Percentiles rank a stretch among this genome's conserved stretches.
These are phyloP conservation scores for Leccinum disarticulatum DNA, from an alignment of 768 basidiomycete species.

Conservation along the genomic window DNA sequence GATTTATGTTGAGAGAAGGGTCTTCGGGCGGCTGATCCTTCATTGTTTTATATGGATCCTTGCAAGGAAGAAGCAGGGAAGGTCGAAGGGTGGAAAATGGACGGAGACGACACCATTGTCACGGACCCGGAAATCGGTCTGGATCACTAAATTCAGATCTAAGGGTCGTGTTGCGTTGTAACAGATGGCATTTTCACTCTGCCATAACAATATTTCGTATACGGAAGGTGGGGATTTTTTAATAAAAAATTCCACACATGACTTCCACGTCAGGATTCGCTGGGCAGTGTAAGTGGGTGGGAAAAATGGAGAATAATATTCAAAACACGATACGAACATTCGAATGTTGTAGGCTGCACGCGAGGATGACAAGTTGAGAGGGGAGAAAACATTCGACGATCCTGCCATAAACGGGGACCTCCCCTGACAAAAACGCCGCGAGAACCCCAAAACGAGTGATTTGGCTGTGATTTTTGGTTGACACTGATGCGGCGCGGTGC, in stretches of 20 bases:
- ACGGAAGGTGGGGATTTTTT: slow-evolving; percentile 46
- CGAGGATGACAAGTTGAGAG: background rate
- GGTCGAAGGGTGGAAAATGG: slow-evolving; percentile 39
- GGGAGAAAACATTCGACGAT: slow-evolving; percentile 25
- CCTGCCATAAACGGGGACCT: slow-evolving; percentile 21
- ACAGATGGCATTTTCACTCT: slow-evolving; percentile 41
- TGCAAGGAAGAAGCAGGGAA: slow-evolving; percentile 32
- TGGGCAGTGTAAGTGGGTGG: slow-evolving; percentile 22
- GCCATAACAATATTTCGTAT: slow-evolving; percentile 41
- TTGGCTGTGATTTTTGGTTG: slow-evolving; percentile 20
- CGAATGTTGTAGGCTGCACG: background rate
- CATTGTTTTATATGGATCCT: slow-evolving; percentile 51
- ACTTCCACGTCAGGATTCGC: slow-evolving; percentile 30
- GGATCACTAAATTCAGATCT: slow-evolving; percentile 71
- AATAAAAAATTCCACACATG: slow-evolving; percentile 36
- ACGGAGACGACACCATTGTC: slow-evolving; percentile 40
- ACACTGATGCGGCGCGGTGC: slow-evolving; percentile 25
- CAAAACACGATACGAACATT: slow-evolving; percentile 7
- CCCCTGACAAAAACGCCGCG: slow-evolving; percentile 23
- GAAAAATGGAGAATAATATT: slow-evolving; percentile 15
- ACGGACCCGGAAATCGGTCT: slow-evolving; percentile 42
- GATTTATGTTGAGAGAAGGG: slow-evolving; percentile 39
- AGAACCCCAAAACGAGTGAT: slow-evolving; percentile 28
- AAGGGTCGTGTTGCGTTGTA: slow-evolving; percentile 64
- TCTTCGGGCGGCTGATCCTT: slow-evolving; percentile 37